Percentiles rank a stretch among this genome's conserved stretches.
These are phyloP conservation scores for Casuarina equisetifolia DNA, from an alignment of 306 rosid species.

Conservation along the genomic window DNA sequence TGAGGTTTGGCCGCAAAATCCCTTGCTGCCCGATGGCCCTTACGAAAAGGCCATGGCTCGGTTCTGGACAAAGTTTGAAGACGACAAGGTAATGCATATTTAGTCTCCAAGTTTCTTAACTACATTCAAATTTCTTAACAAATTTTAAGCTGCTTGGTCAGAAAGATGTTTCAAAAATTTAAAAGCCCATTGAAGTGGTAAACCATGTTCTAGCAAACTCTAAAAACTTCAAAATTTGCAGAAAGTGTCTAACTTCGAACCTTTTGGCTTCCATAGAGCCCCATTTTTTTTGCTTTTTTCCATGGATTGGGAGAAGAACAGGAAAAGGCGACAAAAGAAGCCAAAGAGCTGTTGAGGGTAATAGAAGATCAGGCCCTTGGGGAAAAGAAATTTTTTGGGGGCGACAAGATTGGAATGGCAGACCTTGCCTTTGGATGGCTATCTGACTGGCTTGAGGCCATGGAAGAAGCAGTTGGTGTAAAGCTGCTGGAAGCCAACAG, in stretches of 20 bases:
- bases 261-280: conserved; percentile 2
- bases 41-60: conserved; percentile 4
- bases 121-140: background rate
- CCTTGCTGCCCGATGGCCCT: conserved; percentile 20
- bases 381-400: conserved; percentile 29
- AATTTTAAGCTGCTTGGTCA: background rate
- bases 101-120: background rate
- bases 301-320: conserved; percentile 2
- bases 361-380: conserved; percentile 20
- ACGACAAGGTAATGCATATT: conserved; percentile 4
- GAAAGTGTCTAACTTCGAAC: background rate
- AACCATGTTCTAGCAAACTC: background rate
- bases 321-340: conserved; percentile 8
- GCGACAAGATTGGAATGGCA: conserved; percentile 26
- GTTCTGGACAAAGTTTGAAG: conserved; percentile 26
- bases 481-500: conserved; percentile 13
- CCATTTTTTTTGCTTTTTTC: conserved; percentile 16
- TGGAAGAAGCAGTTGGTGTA: conserved; percentile 17
- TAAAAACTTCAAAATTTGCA: background rate
- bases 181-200: background rate
- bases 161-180: background rate
- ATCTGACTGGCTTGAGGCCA: conserved; percentile 18
- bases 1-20: conserved; percentile 10
- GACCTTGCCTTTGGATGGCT: conserved; percentile 26
- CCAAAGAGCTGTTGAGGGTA: background rate